Base-by-base conservation (phyloP, 257 asterid species). In the Salvia hispanica region DNA sequence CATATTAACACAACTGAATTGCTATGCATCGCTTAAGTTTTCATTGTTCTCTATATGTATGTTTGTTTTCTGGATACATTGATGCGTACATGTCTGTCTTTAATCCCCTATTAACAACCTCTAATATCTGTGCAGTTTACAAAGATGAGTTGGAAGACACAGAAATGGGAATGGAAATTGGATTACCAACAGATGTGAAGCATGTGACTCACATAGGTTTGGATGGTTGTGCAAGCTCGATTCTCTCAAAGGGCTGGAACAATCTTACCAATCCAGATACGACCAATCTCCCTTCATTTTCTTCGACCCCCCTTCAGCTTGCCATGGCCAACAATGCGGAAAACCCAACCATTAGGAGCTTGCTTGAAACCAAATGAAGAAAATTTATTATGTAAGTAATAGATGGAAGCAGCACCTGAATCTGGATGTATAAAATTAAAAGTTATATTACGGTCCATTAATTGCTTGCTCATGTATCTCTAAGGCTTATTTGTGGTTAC, bases 121-220 rank as follows among this genome's bases (percentile, higher is more conserved):
- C 12, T 5, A 12, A 18, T 63, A 42, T 48, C 48, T 31, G 48
- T 75, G 60, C 77, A 86, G 95, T 64, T 31, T 82, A 82, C 86
- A 90, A 84, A 77, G 95, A 87, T 4, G 96, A 84, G 58, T 54
- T 76, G 50, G 86, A 73, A 69, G 81, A 84, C 31, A 66, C 70
- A 16, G 88, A 84, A 40, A 70, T 21, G 50, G 83, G 81, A 58
- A 90, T 88, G 88, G 89, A 90, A 42, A 88, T 88, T 9, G 96
- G 96, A 69, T 58, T 64, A 6, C 97, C 97, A 3, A 91, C 92
- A 56, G 84, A 91, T 78, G 95, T 91, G 66, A 91, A 91, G 79
- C 97, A 91, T 70, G 95, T 88, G 55, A 91, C 95, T 63, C 97
- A 88, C 88, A 86, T 91, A 53, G 96, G 97, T 52, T 55, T 88